Base-by-base conservation (phyloP, 352 stramenopile species). In the Pythium folliculosum region DNA sequence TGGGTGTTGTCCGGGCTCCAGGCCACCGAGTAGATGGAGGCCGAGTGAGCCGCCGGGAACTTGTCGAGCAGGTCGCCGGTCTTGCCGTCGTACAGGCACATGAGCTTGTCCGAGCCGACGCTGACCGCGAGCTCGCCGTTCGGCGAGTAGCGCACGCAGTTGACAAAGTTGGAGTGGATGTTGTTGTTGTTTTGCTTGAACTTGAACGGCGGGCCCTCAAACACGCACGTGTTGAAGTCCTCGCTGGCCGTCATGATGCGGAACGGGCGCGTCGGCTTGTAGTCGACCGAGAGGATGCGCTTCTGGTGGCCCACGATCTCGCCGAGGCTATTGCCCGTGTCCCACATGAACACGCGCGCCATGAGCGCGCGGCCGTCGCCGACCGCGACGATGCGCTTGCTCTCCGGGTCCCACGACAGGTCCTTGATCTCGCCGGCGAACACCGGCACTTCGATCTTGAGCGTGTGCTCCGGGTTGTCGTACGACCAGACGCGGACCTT, bases 401-500 rank as follows among this genome's bases (percentile, higher is more conserved):
- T 98, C 67, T 99, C 97, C 1, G 82, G 80, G 72, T 99, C 97
- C 97, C 97, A 99, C 13, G 78, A 81, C 61, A 99, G 74, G 75
- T 99, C 96, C 63, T 97, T 96, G 67, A 99, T 91, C 58, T 95
- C 82, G 19, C 92, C 94, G 0, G 96, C 80, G 57, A 97, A 94
- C 16, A 89, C 86, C 8, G 86, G 82, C 9, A 97, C 78, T 65
- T 99, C 96, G 48, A 99, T 82, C 77, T 99, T 99, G 54, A 97
- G 81, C 32, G 91, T 90, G 75, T 99, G 96, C 73, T 99, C 95
- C 54, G 95, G 92, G 77, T 99, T 98, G 80, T 99, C 96, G 66
- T 95, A 98, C 30, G 94, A 95, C 97, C 97, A 99, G 47, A 99
- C 84, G 25, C 97, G 91, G 5, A 99, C 79, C 70, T 96, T 96